Base-by-base conservation (phyloP, 352 stramenopile genomes). In the Phytophthora syringae region DNA sequence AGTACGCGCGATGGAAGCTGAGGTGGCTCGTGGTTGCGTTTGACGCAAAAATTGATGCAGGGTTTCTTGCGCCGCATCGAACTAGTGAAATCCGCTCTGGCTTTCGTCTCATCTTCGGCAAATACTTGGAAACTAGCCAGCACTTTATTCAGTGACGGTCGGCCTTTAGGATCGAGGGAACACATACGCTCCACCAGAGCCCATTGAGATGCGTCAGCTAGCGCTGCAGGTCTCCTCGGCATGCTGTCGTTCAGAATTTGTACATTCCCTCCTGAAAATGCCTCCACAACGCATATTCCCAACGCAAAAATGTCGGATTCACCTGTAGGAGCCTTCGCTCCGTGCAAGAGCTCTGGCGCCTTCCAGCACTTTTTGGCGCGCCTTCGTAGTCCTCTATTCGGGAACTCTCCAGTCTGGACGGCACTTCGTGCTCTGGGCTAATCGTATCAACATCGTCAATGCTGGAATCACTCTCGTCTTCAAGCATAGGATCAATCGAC, bases 231-330 rank as follows among this genome's bases (percentile, higher is more conserved):
- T 24, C 55, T 70, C 3, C 36, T 36, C 50, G 60, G 64, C 44
- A 68, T 48, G 6, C 30, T 10, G 6, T 30, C 32, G 6, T 34
- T 49, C 34, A 58, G 40, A 18, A 7, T 34, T 18, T 21, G 15
- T 5, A 69, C 39, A 34, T 64, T 32, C n/a, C 59, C 67, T 30
- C 39, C 37, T 1, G 63, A 70, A 67, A 70, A 76, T 21, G 70
- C 70, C 22, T 82, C 68, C 5, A 82, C 48, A 10, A 58, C 62
- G 42, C 71, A 76, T 62, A 74, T 71, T 34, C 71, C 71, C 16
- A 79, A 44, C 15, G 32, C 53, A 37, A 64, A 77, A 39, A 74
- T 45, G 43, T 77, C 65, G 18, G 65, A 67, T 21, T 50, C 62
- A 40, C 66, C 71, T 4, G 67, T 71, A 21, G 71, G 71, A n/a